Base-by-base conservation (phyloP, 2,329 filamentous ascomycete species). In the Ophiostoma montium region DNA sequence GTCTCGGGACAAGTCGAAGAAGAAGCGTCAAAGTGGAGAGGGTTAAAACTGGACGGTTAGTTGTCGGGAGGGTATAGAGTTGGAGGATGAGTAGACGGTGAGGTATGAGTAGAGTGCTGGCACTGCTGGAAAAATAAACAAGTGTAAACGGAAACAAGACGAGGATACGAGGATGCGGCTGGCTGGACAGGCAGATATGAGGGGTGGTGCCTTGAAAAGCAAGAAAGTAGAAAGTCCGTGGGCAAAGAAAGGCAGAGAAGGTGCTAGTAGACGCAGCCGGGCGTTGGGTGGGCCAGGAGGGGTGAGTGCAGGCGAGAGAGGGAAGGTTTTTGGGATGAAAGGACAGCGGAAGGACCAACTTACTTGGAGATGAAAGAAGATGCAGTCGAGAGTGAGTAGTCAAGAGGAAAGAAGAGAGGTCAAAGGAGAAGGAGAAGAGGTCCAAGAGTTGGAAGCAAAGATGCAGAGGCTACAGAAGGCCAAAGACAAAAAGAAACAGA, bases 211-310 rank as follows among this genome's bases (percentile, higher is more conserved):
- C 11, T 15, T 31, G 41, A 16, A 11, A 43, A 10, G 41, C 23
- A 23, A 27, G 23, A 27, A 27, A n/a, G n/a, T n/a, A n/a, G n/a
- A n/a, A 27, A 27, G 38, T n/a, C 18, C 38, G 39, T 41, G 38
- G 36, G 23, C 42, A 44, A 55, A 49, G 53, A 53, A 50, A 32
- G 47, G 38, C 35, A 51, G 33, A 53, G 52, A 52, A 52, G 46
- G 46, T 53, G 48, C 50, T 53, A 52, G 50, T 31, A 44, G 18
- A 23, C 23, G 15, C 21, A n/a, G 12, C 2, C 12, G 12, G 3
- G 36, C 19, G 36, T n/a, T 4, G n/a, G 6, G 23, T 16, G 16
- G 39, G 15, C 23, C 19, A 30, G 23, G 12, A 41, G 1, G 15
- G 23, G 19, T 9, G 18, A 43, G 15, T 23, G 15, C 15, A 35